Conservation (phyloP, 805 yeast genomes). For the Candida incommunis region DNA sequence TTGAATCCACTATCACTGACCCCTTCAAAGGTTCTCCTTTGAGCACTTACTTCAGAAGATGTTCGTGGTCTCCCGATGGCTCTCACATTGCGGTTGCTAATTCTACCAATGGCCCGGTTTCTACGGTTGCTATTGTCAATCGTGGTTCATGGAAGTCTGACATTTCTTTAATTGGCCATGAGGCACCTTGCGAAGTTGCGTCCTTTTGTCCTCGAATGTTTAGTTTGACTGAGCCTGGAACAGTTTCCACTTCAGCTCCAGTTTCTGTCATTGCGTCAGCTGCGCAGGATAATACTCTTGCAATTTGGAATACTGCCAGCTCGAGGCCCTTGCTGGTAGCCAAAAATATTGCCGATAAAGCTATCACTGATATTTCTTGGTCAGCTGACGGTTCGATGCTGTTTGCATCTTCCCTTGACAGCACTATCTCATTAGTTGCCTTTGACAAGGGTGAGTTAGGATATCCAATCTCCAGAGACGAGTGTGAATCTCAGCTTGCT, state of each 20-base stretch:
- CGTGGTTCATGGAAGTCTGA: conserved; percentile 57
- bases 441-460: conserved; percentile 41
- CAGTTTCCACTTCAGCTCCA: conserved; percentile 16
- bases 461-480: conserved; percentile 43
- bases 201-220: conserved; percentile 34
- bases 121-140: conserved; percentile 44
- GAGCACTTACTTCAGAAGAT: conserved; percentile 69
- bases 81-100: conserved; percentile 56
- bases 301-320: conserved; percentile 71
- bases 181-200: conserved; percentile 54
- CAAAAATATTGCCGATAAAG: conserved; percentile 55
- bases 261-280: conserved; percentile 84
- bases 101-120: conserved; percentile 52
- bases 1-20: conserved; percentile 68
- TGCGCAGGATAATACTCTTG: conserved; percentile 84
- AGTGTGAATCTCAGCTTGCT: conserved; percentile 54
- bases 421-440: conserved; percentile 51
- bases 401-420: conserved; percentile 74
- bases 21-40: conserved; percentile 86
- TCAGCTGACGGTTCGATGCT: conserved; percentile 61
- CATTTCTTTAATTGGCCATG: conserved; percentile 52
- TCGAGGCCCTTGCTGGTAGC: conserved; percentile 73
- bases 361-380: conserved; percentile 88
- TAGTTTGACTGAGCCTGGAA: conserved; percentile 4
- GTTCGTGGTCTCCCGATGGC: conserved; percentile 70